Evolutionary conservation across 2,329 filamentous ascomycete genomes (phyloP), one percentile per base, ranked within the genome.

Genomic region (Phialocephala subalpina): DNA sequence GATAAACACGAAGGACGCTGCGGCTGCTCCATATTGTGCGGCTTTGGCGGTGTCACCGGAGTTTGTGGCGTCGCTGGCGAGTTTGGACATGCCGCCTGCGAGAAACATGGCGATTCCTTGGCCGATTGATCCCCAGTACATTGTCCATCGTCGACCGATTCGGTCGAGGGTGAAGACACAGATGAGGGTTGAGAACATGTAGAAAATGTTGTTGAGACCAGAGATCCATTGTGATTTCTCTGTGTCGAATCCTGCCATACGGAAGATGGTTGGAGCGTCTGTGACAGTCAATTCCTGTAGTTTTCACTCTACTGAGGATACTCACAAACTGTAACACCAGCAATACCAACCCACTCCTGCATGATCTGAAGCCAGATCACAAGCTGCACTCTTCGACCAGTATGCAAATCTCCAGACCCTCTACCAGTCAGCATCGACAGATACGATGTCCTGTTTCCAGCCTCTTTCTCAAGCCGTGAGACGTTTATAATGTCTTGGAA

Each of bases 341-440:
- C 88, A 67, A 92, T 92, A 0, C 90, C 88, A 60, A 89, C 84
- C 87, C 89, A 91, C 71, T 90, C 86, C 72, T 91, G 89, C 73
- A 92, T 84, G 53, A 92, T 89, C 77, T 92, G 89, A 9, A 92
- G 81, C 89, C 89, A 92, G 40, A 92, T 82, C 2, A 90, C 89
- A 1, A 92, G 82, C 72, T 92, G 89, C 0, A 92, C 88, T 6
- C 90, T 86, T 1, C 90, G 83, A 0, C 85, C 90, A 0, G 86
- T 89, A 69, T 92, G 89, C 9, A 92, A 77, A 60, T 90, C 87
- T 0, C 84, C 90, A 0, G 87, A 89, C 2, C 87, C 87, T 62
- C 86, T 84, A 2, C 88, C 89, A 60, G 90, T 88, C 1, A 92
- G 78, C 90, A 92, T 92, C 57, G 86, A 80, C 2, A 85, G 73